Evolutionary conservation across 1,284 basidiomycete species (phyloP).

Genomic region (Phlebopus sp.): DNA sequence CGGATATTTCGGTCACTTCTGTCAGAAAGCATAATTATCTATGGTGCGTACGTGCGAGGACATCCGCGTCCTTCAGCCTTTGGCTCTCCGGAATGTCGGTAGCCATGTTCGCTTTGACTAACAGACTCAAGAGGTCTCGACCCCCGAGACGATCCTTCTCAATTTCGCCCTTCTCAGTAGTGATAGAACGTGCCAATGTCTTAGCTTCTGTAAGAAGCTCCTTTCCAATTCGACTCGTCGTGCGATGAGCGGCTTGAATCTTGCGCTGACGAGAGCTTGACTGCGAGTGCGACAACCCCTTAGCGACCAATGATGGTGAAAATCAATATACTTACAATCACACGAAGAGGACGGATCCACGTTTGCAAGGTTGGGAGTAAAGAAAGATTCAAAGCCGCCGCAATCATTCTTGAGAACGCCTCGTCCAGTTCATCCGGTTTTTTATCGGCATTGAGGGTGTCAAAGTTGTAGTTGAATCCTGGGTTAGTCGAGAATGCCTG

Average conservation of each 20-base stretch:
- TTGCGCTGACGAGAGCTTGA: conserved; percentile 12
- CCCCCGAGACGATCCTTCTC: conserved; percentile 32
- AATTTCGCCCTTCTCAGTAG: conserved; percentile 11
- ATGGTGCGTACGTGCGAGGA: conserved; percentile 62
- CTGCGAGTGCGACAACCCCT: conserved; percentile 10
- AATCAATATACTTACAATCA: conserved; percentile 35
- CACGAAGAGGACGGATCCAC: conserved; percentile 40
- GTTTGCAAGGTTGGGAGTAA: conserved; percentile 35
- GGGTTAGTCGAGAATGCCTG: neutral
- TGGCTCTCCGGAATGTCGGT: conserved; percentile 55
- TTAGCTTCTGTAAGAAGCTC: conserved; percentile 47
- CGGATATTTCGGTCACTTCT: neutral
- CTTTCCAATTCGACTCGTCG: conserved; percentile 38
- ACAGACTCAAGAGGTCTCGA: conserved; percentile 51
- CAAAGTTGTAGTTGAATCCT: conserved; percentile 70
- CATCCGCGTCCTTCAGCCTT: conserved; percentile 68
- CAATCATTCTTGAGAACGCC: conserved; percentile 46
- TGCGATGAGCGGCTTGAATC: conserved; percentile 15
- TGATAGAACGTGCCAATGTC: conserved; percentile 27
- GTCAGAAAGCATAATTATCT: neutral
- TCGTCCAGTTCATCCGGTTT: conserved; percentile 45
- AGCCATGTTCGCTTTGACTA: conserved; percentile 65
- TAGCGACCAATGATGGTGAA: conserved; percentile 1
- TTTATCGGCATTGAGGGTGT: conserved; percentile 39
- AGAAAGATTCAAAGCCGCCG: conserved; percentile 20